phyloP scores from a whole-genome alignment of 2,329 filamentous ascomycete genomes.

The Exophiala bonariae region DNA sequence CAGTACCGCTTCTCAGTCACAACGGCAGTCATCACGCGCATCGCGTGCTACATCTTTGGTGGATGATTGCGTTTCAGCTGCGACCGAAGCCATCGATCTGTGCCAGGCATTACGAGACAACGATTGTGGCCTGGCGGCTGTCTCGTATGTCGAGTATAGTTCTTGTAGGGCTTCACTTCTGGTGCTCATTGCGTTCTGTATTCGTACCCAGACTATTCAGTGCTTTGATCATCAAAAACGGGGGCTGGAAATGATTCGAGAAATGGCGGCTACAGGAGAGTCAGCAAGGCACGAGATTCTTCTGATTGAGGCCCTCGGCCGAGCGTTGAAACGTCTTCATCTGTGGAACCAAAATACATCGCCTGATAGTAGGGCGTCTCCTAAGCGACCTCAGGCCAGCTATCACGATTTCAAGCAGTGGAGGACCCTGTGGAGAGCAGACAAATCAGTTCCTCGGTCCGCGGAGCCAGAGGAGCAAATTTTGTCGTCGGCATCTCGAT shows the following conservation, averaged over 20 bases:
- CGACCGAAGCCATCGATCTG: slow-evolving; percentile 52
- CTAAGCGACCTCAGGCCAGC: background rate
- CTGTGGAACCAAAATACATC: slow-evolving; percentile 40
- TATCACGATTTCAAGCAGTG: slow-evolving; percentile 9
- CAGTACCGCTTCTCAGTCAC: too few species aligned
- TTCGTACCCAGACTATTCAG: slow-evolving; percentile 41
- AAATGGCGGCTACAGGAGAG: slow-evolving; percentile 55
- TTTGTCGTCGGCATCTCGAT: background rate
- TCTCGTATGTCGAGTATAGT: slow-evolving; percentile 59
- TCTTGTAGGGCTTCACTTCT: slow-evolving; percentile 56
- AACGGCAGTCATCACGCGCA: too few species aligned
- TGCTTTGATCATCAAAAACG: slow-evolving; percentile 49
- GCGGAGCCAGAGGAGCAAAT: background rate
- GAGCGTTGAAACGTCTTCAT: slow-evolving; percentile 48
- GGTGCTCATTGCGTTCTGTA: slow-evolving; percentile 45
- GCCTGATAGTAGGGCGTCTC: slow-evolving; percentile 21
- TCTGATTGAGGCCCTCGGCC: slow-evolving; percentile 55
- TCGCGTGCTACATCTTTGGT: slow-evolving; percentile 41
- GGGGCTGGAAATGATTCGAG: slow-evolving; percentile 53
- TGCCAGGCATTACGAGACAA: slow-evolving; percentile 51
- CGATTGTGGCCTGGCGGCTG: too few species aligned
- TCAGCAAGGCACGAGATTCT: slow-evolving; percentile 55
- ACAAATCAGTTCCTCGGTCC: too few species aligned
- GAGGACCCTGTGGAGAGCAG: too few species aligned
- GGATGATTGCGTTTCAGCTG: slow-evolving; percentile 54